A percentile compares a stretch with the other conserved stretches of the same genome.
Evolutionary conservation across 2,329 filamentous ascomycete species (phyloP).

Genomic region (Fusarium mundagurra): DNA sequence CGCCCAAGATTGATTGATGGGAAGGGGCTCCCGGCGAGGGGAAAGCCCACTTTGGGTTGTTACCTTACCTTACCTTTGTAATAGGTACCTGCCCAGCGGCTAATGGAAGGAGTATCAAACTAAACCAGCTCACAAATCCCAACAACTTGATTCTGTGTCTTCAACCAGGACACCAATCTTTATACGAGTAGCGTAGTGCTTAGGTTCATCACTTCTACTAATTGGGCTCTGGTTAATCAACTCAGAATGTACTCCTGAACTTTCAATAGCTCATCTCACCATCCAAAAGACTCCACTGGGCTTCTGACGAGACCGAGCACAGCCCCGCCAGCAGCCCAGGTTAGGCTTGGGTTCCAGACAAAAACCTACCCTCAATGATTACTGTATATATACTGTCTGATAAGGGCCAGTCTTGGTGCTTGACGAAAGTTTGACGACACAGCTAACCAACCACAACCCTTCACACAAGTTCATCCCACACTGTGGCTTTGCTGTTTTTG

Average conservation of each 20-base stretch:
- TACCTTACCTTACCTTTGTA: not conserved
- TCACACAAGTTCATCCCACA: not conserved
- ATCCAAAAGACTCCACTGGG: not conserved
- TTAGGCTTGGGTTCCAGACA: constrained; percentile 7
- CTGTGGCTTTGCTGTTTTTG: constrained; percentile 16
- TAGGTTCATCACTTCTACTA: too few relatives aligned
- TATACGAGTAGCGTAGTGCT: too few relatives aligned
- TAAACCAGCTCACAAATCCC: not conserved
- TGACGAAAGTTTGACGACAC: not conserved
- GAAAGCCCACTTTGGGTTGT: constrained; percentile 27
- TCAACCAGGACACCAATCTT: not conserved
- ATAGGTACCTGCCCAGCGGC: not conserved
- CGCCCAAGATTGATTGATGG: constrained; percentile 20
- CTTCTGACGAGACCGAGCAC: constrained; percentile 3
- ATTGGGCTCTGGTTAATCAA: not conserved
- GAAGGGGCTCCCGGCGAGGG: constrained; percentile 1
- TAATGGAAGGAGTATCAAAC: not conserved
- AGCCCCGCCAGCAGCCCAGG: constrained; percentile 12
- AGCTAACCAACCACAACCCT: constrained; percentile 13
- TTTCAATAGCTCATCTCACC: constrained; percentile 2
- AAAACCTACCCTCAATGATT: not conserved
- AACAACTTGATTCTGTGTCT: not conserved
- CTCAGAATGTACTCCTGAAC: not conserved
- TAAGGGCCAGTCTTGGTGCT: not conserved
- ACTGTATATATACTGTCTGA: constrained; percentile 22